phyloP scores from a whole-genome alignment of 208 protist species.

The Leishmania turanica region DNA sequence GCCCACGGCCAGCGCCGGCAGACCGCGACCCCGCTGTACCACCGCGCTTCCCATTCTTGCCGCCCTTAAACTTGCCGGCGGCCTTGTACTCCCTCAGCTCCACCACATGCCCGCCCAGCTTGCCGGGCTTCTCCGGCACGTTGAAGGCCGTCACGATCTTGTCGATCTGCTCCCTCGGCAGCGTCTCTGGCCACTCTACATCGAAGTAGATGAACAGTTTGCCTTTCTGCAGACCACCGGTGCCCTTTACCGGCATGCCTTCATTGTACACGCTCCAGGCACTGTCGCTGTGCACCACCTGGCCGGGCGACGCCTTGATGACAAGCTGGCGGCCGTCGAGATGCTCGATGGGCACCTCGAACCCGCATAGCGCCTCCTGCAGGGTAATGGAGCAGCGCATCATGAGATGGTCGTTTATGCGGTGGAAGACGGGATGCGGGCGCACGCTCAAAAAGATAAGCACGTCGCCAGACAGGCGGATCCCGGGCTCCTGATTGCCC shows the following conservation, averaged over 20 bases:
- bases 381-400: slow-evolving; percentile 90
- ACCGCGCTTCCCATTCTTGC: slow-evolving; percentile 24
- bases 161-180: slow-evolving; percentile 39
- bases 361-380: slow-evolving; percentile 94
- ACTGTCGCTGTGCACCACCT: slow-evolving; percentile 78
- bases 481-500: slow-evolving; percentile 91
- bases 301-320: slow-evolving; percentile 61
- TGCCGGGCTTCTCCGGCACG: slow-evolving; percentile 38
- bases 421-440: slow-evolving; percentile 91
- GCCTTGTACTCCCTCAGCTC: slow-evolving; percentile 41
- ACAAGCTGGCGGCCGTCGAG: slow-evolving; percentile 85
- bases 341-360: slow-evolving; percentile 88
- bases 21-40: slow-evolving; percentile 10
- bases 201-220: slow-evolving; percentile 87
- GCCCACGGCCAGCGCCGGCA: slow-evolving; percentile 5
- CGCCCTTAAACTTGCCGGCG: slow-evolving; percentile 17
- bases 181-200: slow-evolving; percentile 79
- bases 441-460: slow-evolving; percentile 95
- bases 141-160: slow-evolving; percentile 48
- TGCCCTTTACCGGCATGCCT: slow-evolving; percentile 90
- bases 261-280: slow-evolving; percentile 81
- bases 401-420: slow-evolving; percentile 93
- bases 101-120: slow-evolving; percentile 67
- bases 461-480: slow-evolving; percentile 94
- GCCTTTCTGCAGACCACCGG: slow-evolving; percentile 70